Base-by-base conservation (phyloP, 179 eudicot species). In the Beta lomatogona region DNA sequence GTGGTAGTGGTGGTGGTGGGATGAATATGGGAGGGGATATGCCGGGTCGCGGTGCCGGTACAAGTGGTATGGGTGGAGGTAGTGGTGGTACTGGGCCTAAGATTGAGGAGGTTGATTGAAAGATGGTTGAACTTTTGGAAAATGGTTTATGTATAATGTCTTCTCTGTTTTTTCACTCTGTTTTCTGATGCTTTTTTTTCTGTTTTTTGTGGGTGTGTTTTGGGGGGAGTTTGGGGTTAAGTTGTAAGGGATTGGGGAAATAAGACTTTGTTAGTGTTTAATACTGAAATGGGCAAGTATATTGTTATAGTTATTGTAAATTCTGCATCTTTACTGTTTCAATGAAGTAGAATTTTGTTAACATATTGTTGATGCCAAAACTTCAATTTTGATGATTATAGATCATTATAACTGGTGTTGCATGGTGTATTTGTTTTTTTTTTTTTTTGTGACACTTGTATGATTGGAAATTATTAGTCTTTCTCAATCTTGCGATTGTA, bases 41-140 rank as follows among this genome's bases (percentile, higher is more conserved):
- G 80, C 80, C 80, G 4, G 72, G 80, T 16, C 41, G 58, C 4
- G 22, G 21, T 22, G 19, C 46, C 41, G 41, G 41, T 18, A 9
- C 57, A 11, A 71, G 58, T 9, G 44, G 69, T 13, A 12, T 48
- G 10, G 70, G 79, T 48, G 71, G 79, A 16, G 60, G 71, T 6
- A 77, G 72, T 36, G 25, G 58, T 65, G 71, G 80, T 28, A 72
- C 80, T 25, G 80, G 80, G 58, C 80, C 80, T 45, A 77, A 77
- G 72, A 77, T 77, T 65, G 80, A 77, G 80, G 80, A 77, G 60
- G 80, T 77, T 65, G 80, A 77, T 48, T 77, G 41, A 36, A 77
- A 77, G 19, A 28, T 9, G 2, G 28, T 44, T 67, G n/a, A 11
- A 46, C 10, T 19, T 16, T 6, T 4, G 19, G 11, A 9, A 15